Conservation (phyloP, 2,329 filamentous ascomycete genomes). For the Fusarium sp. region DNA sequence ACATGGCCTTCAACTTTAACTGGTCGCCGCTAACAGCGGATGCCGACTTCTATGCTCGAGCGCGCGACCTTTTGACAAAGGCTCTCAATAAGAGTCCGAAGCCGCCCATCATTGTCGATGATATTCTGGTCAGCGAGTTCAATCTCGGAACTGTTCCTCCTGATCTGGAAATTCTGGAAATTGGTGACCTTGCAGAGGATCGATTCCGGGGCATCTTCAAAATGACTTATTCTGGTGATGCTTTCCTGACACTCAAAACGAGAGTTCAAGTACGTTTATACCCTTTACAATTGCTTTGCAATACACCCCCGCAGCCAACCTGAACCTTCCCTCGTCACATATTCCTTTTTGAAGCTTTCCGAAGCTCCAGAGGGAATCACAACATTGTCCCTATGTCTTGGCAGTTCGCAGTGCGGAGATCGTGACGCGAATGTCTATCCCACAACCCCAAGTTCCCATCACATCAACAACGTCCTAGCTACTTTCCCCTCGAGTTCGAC, state of each 20-base stretch:
- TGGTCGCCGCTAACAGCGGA: constrained; percentile 99
- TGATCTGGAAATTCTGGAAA: constrained; percentile 95
- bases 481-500: constrained; percentile 4
- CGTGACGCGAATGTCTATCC: constrained; percentile 8
- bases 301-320: background rate
- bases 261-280: constrained; percentile 81
- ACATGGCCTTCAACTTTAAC: constrained; percentile 99
- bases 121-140: constrained; percentile 97
- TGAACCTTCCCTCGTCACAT: constrained; percentile 5
- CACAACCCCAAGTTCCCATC: constrained; percentile 5
- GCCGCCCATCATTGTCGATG: constrained; percentile 98
- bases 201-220: constrained; percentile 98
- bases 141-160: constrained; percentile 96
- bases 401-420: constrained; percentile 3
- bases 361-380: constrained; percentile 7
- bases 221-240: constrained; percentile 97
- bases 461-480: constrained; percentile 13
- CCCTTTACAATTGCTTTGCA: constrained; percentile 11
- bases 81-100: constrained; percentile 98
- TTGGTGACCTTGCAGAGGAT: constrained; percentile 97
- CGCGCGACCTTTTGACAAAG: constrained; percentile 92
- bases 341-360: constrained; percentile 1
- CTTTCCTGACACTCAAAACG: constrained; percentile 93
- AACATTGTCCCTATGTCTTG: background rate
- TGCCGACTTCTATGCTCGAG: constrained; percentile 88